Conservation (phyloP, 2,329 filamentous ascomycete genomes). For the Thelonectria rubi region DNA sequence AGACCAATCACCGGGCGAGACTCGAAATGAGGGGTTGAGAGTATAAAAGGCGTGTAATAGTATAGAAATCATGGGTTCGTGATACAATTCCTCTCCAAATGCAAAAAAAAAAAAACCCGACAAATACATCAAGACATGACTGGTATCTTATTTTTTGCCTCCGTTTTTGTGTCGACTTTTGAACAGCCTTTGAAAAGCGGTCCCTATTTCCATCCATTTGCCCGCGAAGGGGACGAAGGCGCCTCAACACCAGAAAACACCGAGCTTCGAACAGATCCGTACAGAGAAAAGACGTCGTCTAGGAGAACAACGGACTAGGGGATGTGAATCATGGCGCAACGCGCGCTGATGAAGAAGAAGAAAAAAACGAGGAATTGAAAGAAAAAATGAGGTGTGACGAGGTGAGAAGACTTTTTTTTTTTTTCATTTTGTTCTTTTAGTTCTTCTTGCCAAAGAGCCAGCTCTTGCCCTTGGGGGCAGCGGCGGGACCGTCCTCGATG, state of each 20-base stretch:
- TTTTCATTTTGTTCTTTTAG: constrained; percentile 34
- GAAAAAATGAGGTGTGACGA: too few relatives aligned
- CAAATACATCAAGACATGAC: constrained; percentile 5
- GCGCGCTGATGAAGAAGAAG: background rate
- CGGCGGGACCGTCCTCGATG: constrained; percentile 46
- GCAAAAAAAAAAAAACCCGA: constrained; percentile 10
- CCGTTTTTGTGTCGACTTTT: constrained; percentile 14
- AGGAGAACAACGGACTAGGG: constrained; percentile 8
- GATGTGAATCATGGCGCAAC: background rate
- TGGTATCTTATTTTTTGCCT: constrained; percentile 39
- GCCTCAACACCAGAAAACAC: constrained; percentile 38
- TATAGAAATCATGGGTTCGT: constrained; percentile 32
- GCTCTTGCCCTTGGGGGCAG: constrained; percentile 54
- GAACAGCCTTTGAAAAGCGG: constrained; percentile 10
- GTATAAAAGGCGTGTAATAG: constrained; percentile 32
- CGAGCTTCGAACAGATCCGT: constrained; percentile 31
- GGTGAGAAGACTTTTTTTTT: too few relatives aligned
- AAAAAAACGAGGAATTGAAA: background rate
- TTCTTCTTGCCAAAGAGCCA: constrained; percentile 61
- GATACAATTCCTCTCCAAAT: constrained; percentile 25
- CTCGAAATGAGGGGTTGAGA: constrained; percentile 18
- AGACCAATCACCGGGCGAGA: constrained; percentile 14
- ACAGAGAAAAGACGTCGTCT: background rate
- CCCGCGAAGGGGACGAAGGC: constrained; percentile 15
- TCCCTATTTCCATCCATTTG: constrained; percentile 20